Evolutionary conservation across 208 protist genomes (phyloP).

Genomic region (Polymyxa betae): DNA sequence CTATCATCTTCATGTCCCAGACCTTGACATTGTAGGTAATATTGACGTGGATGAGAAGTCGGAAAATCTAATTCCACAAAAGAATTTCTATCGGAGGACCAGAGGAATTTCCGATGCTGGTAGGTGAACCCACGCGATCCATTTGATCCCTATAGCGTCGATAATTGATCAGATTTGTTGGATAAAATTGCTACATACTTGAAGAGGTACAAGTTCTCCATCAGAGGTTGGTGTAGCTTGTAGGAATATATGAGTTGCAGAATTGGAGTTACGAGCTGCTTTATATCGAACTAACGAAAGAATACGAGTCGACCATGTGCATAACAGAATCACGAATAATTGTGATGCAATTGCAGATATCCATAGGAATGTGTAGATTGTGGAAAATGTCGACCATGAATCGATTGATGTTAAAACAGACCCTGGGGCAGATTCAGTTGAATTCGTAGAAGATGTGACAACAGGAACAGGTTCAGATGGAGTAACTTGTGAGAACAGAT

Average conservation of each 20-base stretch:
- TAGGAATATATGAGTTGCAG: neutral
- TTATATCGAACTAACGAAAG: neutral
- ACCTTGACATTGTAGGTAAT: neutral
- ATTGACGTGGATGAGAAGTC: neutral
- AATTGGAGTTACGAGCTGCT: neutral
- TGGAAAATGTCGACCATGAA: neutral
- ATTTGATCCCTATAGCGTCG: neutral
- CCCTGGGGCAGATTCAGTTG: neutral
- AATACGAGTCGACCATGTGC: neutral
- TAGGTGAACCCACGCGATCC: constrained; percentile 11
- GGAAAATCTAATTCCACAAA: constrained; percentile 45
- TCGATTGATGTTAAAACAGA: neutral
- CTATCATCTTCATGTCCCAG: constrained; percentile 41
- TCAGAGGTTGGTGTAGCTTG: neutral
- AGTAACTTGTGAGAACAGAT: no score
- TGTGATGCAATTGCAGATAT: neutral
- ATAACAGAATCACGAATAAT: neutral
- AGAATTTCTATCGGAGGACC: neutral
- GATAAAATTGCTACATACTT: neutral
- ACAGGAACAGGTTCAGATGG: no score
- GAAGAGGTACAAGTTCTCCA: neutral
- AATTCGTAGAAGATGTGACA: neutral
- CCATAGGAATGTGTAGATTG: neutral
- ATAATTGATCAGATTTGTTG: neutral
- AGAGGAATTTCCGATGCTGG: constrained; percentile 34